phyloP scores from a whole-genome alignment of 495 filamentous ascomycete species.

The Podospora anserina region DNA sequence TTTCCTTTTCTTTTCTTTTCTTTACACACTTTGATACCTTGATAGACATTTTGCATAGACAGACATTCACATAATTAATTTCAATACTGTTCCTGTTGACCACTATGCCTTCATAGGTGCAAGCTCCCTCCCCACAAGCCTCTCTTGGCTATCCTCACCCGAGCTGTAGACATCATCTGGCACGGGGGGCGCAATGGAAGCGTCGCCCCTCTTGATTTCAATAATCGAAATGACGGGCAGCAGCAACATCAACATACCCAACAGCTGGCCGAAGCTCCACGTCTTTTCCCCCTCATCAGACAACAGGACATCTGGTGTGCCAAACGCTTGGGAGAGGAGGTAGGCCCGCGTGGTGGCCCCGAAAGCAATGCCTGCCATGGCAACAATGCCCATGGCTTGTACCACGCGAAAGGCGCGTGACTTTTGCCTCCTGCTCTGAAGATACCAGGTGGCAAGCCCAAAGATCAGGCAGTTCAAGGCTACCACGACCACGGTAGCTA shows the following conservation, averaged over 20 bases:
- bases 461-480: conserved; percentile 51
- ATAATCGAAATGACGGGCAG: conserved; percentile 53
- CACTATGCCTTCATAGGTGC: neutral
- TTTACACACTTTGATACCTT: neutral
- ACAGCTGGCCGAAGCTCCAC: conserved; percentile 58
- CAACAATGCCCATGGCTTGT: conserved; percentile 44
- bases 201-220: conserved; percentile 55
- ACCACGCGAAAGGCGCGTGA: conserved; percentile 42
- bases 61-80: neutral
- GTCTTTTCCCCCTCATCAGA: conserved; percentile 49
- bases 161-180: conserved; percentile 13
- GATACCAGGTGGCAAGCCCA: conserved; percentile 51
- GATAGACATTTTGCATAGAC: neutral
- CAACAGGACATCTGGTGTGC: conserved; percentile 39
- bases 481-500: conserved; percentile 53
- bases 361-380: conserved; percentile 49
- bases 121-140: conserved; percentile 21
- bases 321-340: conserved; percentile 53
- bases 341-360: conserved; percentile 50
- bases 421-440: conserved; percentile 45
- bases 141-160: conserved; percentile 27
- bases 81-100: neutral
- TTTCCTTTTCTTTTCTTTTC: neutral
- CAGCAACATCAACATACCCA: conserved; percentile 51
- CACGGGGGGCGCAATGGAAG: conserved; percentile 41